Evolutionary conservation across 164 flowering plant genomes (phyloP).

Genomic region (Taxillus chinensis): DNA sequence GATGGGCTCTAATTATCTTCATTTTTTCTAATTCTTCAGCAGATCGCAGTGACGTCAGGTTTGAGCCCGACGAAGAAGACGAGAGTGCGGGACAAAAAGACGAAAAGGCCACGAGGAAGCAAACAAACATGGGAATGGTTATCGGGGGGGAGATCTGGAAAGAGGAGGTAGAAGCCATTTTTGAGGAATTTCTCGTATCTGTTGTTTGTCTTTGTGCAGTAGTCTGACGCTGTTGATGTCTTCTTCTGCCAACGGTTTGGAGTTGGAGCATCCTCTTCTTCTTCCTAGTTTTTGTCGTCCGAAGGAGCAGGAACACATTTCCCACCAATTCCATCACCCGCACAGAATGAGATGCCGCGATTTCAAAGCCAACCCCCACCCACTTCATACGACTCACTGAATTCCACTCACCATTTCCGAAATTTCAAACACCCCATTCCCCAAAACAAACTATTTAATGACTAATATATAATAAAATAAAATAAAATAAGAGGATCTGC

Average conservation of each 20-base stretch:
- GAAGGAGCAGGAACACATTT: constrained; percentile 12
- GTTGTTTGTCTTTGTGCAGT: constrained; percentile 32
- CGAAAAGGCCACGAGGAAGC: constrained; percentile 39
- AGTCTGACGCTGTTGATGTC: constrained; percentile 24
- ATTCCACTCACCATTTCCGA: constrained; percentile 30
- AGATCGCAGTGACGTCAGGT: constrained; percentile 32
- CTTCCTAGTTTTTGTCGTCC: constrained; percentile 24
- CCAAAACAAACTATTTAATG: too few relatives aligned
- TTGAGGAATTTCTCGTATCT: constrained; percentile 18
- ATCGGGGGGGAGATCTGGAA: constrained; percentile 38
- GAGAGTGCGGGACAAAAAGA: constrained; percentile 24
- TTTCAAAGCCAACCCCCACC: constrained; percentile 14
- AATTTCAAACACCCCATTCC: constrained; percentile 4
- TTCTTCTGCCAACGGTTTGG: constrained; percentile 35
- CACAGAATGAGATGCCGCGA: constrained; percentile 8
- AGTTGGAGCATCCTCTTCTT: constrained; percentile 10
- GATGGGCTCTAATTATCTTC: constrained; percentile 47
- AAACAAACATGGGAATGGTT: constrained; percentile 51
- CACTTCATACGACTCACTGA: constrained; percentile 9
- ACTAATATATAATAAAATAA: neutral
- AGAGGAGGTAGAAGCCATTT: constrained; percentile 38
- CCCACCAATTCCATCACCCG: constrained; percentile 33
- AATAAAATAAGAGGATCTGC: neutral
- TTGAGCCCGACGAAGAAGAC: neutral
- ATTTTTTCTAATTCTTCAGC: constrained; percentile 52